Conservation (phyloP, 129 eudicot species). For the Saposhnikovia divaricata region DNA sequence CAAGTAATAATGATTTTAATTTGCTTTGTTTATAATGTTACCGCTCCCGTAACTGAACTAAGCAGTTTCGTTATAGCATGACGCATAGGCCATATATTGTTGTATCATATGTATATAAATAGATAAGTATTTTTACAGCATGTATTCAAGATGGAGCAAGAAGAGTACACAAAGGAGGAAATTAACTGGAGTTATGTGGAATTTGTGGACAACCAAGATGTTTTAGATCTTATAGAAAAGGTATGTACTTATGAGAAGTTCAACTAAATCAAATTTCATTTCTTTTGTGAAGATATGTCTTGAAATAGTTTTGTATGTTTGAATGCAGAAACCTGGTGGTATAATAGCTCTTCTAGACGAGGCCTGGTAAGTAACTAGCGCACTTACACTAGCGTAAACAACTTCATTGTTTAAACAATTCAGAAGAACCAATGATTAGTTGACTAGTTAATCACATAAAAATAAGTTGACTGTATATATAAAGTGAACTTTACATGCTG, state of each 20-base stretch:
- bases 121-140: constrained; percentile 45
- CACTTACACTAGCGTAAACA: constrained; percentile 16
- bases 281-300: neutral
- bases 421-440: neutral
- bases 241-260: constrained; percentile 28
- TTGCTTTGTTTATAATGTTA: too few relatives aligned
- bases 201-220: constrained; percentile 98
- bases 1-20: constrained; percentile 47
- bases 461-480: neutral
- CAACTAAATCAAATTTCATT: constrained; percentile 7
- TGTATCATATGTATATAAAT: neutral
- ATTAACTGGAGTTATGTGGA: constrained; percentile 98
- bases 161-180: constrained; percentile 95
- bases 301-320: constrained; percentile 13
- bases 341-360: constrained; percentile 98
- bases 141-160: constrained; percentile 99
- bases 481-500: neutral
- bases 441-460: neutral
- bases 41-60: neutral
- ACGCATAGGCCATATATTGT: neutral
- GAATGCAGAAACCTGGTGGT: constrained; percentile 96
- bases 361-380: constrained; percentile 66
- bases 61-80: neutral
- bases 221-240: constrained; percentile 91
- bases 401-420: neutral